Conservation (phyloP, 2,329 filamentous ascomycete genomes). For the Juglanconis juglandina region DNA sequence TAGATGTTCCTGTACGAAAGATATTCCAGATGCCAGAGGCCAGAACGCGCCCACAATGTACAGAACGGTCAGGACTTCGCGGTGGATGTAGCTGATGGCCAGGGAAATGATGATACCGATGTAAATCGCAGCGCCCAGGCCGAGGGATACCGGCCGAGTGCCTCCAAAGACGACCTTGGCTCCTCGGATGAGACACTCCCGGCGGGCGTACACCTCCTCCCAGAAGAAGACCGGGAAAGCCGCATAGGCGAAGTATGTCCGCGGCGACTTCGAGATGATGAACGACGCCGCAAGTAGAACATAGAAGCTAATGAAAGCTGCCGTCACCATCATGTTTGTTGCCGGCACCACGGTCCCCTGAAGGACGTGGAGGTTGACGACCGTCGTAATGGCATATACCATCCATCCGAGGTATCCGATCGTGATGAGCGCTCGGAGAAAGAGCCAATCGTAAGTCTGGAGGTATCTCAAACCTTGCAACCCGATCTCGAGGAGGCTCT, state of each 20-base stretch:
- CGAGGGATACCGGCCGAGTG: constrained; percentile 41
- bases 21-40: constrained; percentile 70
- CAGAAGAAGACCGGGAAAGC: constrained; percentile 93
- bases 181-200: constrained; percentile 66
- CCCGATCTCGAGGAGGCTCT: constrained; percentile 70
- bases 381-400: constrained; percentile 82
- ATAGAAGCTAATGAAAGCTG: constrained; percentile 74
- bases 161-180: constrained; percentile 66
- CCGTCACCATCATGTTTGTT: constrained; percentile 55
- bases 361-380: constrained; percentile 83
- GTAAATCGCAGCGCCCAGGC: constrained; percentile 64
- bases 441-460: constrained; percentile 98
- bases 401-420: constrained; percentile 94
- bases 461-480: constrained; percentile 86
- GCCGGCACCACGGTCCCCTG: constrained; percentile 64
- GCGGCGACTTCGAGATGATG: constrained; percentile 71
- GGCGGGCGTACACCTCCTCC: constrained; percentile 86
- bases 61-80: constrained; percentile 78
- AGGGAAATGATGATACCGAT: constrained; percentile 75
- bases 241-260: constrained; percentile 85
- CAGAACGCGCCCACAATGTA: constrained; percentile 76
- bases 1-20: constrained; percentile 66
- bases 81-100: constrained; percentile 86
- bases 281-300: constrained; percentile 75
- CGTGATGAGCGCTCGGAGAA: constrained; percentile 84